These are phyloP conservation scores for Geotrichum macrosporum DNA, from an alignment of 1,139 yeast genomes.

Conservation along the genomic window DNA sequence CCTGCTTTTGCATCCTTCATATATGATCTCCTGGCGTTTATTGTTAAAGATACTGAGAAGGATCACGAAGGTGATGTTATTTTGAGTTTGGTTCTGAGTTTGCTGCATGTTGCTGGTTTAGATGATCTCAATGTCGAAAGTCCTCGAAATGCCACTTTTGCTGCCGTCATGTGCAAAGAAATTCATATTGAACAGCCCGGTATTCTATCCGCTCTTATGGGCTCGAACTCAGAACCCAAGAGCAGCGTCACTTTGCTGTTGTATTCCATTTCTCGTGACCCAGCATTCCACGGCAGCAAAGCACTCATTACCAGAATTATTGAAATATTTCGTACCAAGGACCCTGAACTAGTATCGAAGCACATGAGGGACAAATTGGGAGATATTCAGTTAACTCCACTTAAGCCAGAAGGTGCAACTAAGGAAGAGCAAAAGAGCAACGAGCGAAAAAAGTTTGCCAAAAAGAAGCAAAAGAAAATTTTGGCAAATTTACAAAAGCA, in stretches of 20 bases:
- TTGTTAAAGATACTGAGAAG: constrained; percentile 18
- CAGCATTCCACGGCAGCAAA: constrained; percentile 11
- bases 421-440: constrained; percentile 20
- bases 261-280: constrained; percentile 8
- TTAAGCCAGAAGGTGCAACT: constrained; percentile 13
- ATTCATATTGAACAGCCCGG: constrained; percentile 11
- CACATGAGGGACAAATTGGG: constrained; percentile 10
- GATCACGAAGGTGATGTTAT: constrained; percentile 42
- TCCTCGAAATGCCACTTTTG: constrained; percentile 16
- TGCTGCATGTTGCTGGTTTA: constrained; percentile 56
- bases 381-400: constrained; percentile 14
- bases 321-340: constrained; percentile 21
- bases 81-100: constrained; percentile 57
- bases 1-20: constrained; percentile 36
- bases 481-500: constrained; percentile 71
- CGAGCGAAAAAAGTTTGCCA: constrained; percentile 45
- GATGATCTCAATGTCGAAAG: constrained; percentile 31
- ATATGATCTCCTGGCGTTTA: constrained; percentile 26
- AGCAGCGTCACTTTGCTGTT: constrained; percentile 9
- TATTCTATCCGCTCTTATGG: not conserved
- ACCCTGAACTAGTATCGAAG: constrained; percentile 17
- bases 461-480: constrained; percentile 65
- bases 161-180: constrained; percentile 19
- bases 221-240: not conserved
- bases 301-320: constrained; percentile 23